Evolutionary conservation across 139 green algal species (phyloP), one percentile per base, ranked within the genome.

Genomic region (Nannochloris sp.): DNA sequence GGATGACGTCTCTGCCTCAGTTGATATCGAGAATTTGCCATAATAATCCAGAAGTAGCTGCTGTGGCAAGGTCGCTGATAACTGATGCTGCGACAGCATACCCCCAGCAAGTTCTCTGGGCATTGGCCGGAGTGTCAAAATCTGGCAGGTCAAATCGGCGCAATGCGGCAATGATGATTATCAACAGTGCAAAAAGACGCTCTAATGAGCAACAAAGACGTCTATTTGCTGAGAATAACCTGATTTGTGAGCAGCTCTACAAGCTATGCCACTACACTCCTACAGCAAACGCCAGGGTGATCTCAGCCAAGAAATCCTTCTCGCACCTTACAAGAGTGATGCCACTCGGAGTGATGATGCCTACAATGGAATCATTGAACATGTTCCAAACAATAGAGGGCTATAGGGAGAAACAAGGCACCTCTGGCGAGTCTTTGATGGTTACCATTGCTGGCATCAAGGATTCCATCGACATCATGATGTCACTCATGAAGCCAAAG

Each of bases 21-120:
- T 86, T 98, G 65, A 93, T 86, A 63, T 93, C 82, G 1, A 80
- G 91, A 56, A 84, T 98, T 62, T 89, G 80, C 61, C 92, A 98
- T 74, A 69, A 70, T 12, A 66, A 90, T 63, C 8, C 45, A 3
- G 85, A 95, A 9, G 83, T 91, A 25, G 28, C 72, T 12, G 62
- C 65, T 11, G 43, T 87, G 11, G 79, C 81, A 26, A 70, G 75
- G 40, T 37, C 66, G 6, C 72, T 94, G 43, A 61, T 92, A 28
- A 73, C 68, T 2, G 57, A 66, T 46, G 59, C 74, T 14, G 64
- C 60, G 6, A 26, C 46, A 16, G 55, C 29, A 2, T 79, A 71
- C 37, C 76, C 76, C 5, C 76, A 85, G 25, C 91, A 96, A 70
- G 72, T 78, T 12, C 69, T 97, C 43, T 97, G 90, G 91, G 59